Evolutionary conservation across 2,329 filamentous ascomycete genomes (phyloP).

Genomic region (Cytospora piceicola): DNA sequence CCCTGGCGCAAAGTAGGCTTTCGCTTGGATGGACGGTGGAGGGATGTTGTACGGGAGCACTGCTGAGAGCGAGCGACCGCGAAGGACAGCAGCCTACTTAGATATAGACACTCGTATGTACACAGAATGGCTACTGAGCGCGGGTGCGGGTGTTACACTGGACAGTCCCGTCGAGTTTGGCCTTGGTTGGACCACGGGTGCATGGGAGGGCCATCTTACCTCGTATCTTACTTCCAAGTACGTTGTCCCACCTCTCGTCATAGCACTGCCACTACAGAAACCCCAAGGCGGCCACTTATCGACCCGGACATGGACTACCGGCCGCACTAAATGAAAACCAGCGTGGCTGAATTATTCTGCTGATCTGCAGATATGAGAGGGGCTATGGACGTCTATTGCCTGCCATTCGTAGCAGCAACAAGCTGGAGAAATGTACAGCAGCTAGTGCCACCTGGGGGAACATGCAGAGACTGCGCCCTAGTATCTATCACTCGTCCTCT

Average conservation of each 20-base stretch:
- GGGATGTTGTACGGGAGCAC: background rate
- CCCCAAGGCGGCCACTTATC: background rate
- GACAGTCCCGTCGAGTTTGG: no score
- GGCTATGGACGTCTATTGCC: conserved; percentile 6
- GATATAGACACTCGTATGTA: background rate
- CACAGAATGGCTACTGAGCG: no score
- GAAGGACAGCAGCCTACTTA: background rate
- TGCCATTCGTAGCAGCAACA: background rate
- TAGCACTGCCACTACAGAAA: background rate
- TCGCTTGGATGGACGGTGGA: background rate
- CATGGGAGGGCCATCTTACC: background rate
- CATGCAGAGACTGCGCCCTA: background rate
- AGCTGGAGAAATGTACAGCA: background rate
- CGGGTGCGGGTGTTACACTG: no score
- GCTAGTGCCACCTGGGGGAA: background rate
- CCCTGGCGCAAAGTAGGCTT: conserved; percentile 43
- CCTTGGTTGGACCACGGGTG: no score
- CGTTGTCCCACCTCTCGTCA: background rate
- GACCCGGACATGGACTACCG: background rate
- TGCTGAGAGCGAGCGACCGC: background rate
- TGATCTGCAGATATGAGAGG: conserved; percentile 4
- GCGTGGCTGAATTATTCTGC: conserved; percentile 4
- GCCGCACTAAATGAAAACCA: background rate
- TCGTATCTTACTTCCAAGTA: background rate
- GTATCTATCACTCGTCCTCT: background rate